Evolutionary conservation across 805 yeast species (phyloP), one percentile per base, ranked within the genome.

Genomic region (Yamadazyma akitaensis): DNA sequence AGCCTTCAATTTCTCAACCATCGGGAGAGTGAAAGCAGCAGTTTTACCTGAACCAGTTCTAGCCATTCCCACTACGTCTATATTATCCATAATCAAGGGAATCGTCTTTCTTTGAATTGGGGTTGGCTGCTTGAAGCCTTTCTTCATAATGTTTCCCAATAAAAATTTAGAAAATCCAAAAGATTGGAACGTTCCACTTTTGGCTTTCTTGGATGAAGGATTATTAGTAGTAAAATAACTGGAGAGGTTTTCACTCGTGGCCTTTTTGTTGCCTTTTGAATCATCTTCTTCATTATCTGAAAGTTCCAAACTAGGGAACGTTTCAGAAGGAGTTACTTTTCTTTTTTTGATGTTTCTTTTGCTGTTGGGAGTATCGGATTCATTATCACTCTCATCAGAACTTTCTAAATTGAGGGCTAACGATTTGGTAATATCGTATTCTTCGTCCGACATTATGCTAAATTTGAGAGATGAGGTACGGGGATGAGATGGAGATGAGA

Each of bases 51-150:
- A 88, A 59, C 99, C 99, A 0, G 99, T 94, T 61, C 99, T 79
- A 13, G 99, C 99, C 99, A 94, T 94, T 62, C 97, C 99, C 13
- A 94, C 99, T 36, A 94, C 96, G 68, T 94, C 99, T 60, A 95
- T 77, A 46, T 82, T 85, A 40, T 86, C 88, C 71, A 94, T 72
- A 49, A 94, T 84, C 46, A 90, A 73, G 0, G 99, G 99, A 48
- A 94, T 88, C 2, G 99, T 85, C 62, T 92, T 94, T 53, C 99
- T 77, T 69, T 94, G 99, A 64, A 94, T 94, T 1, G 99, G 99
- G 0, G 99, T 94, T 12, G 99, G 99, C 54, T 86, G 94, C 54
- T 81, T 85, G 70, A 82, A 94, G 0, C 99, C 99, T 61, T 89
- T 91, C 50, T 81, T 83, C 46, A 79, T 61, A 46, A 94, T 84